These are phyloP conservation scores for Schizonepeta tenuifolia DNA, from an alignment of 257 asterid genomes.

Conservation along the genomic window DNA sequence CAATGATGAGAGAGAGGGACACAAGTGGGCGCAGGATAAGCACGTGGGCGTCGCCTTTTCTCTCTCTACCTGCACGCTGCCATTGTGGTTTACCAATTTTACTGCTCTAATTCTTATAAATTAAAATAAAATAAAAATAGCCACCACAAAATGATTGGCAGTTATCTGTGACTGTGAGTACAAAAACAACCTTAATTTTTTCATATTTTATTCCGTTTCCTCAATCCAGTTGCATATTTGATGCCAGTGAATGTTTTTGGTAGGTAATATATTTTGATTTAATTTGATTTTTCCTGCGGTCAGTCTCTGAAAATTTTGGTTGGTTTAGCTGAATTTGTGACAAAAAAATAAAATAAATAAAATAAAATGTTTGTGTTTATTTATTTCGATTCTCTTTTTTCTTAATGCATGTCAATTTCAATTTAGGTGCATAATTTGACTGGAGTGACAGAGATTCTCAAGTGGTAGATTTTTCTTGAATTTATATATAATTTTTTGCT, in stretches of 20 bases:
- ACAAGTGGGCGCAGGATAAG: conserved; percentile 62
- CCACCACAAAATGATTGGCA: conserved; percentile 53
- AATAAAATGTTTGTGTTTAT: not conserved
- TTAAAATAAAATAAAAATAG: conserved; percentile 1
- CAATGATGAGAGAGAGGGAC: conserved; percentile 66
- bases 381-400: conserved; percentile 14
- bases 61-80: conserved; percentile 73
- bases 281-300: not conserved
- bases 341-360: no score
- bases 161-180: conserved; percentile 37
- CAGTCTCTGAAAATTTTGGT: not conserved
- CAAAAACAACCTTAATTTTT: conserved; percentile 50
- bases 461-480: conserved; percentile 28
- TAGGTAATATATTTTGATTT: conserved; percentile 2
- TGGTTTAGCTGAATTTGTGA: not conserved
- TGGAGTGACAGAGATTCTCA: conserved; percentile 39
- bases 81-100: conserved; percentile 36
- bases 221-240: conserved; percentile 9
- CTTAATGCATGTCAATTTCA: conserved; percentile 47
- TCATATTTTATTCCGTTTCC: conserved; percentile 33
- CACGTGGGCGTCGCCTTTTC: conserved; percentile 75
- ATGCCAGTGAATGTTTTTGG: conserved; percentile 4
- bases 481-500: conserved; percentile 12
- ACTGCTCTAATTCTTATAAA: not conserved
- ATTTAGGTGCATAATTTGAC: conserved; percentile 39